Conservation (phyloP, 2,329 filamentous ascomycete species). For the Lasiodiplodia sp. region DNA sequence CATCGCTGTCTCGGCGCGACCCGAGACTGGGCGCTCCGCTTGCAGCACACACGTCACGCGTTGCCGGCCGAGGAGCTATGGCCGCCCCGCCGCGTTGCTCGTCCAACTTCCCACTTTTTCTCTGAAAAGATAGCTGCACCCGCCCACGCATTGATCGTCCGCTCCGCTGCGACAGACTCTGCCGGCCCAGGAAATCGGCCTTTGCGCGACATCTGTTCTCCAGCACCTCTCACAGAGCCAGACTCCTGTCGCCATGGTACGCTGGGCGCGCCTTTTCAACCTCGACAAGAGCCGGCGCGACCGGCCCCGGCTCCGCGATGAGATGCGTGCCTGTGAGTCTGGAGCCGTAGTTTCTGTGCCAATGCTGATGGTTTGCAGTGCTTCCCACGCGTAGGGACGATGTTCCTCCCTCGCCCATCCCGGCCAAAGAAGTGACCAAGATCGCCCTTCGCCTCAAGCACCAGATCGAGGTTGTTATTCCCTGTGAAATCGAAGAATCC, state of each 20-base stretch:
- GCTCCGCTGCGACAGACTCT: background rate
- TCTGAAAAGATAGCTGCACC: background rate
- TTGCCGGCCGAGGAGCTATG: constrained; percentile 28
- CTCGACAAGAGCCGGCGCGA: constrained; percentile 48
- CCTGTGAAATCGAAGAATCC: constrained; percentile 84
- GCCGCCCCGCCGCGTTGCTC: constrained; percentile 14
- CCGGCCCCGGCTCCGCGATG: constrained; percentile 46
- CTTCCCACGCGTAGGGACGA: constrained; percentile 69
- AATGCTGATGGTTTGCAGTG: constrained; percentile 55
- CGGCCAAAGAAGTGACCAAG: constrained; percentile 83
- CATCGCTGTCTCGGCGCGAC: constrained; percentile 4
- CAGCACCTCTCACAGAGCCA: background rate
- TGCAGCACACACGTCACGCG: constrained; percentile 21
- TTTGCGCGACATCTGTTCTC: background rate
- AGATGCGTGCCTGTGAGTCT: constrained; percentile 48
- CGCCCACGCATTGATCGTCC: constrained; percentile 13
- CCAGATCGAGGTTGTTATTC: constrained; percentile 86
- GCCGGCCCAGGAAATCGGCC: background rate
- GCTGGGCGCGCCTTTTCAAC: constrained; percentile 48
- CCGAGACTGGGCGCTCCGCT: constrained; percentile 9
- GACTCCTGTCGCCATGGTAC: constrained; percentile 42
- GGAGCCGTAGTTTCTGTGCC: constrained; percentile 11
- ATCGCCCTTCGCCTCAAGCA: constrained; percentile 89
- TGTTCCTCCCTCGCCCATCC: constrained; percentile 69
- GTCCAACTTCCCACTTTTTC: constrained; percentile 27